Conservation (phyloP, 2,329 filamentous ascomycete species). For the Pyricularia sp. region DNA sequence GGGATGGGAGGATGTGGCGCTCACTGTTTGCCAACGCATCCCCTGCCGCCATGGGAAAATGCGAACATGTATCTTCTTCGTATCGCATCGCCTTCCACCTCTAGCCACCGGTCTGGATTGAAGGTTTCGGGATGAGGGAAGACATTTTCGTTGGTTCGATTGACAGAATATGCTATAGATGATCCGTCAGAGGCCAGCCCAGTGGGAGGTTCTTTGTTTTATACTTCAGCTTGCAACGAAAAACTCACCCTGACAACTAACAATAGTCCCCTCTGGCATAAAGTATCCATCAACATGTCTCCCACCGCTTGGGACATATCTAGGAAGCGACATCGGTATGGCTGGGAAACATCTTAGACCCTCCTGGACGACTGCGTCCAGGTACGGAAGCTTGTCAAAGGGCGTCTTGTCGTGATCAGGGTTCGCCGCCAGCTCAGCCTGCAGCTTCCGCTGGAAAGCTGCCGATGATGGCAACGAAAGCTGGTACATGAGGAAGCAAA, state of each 20-base stretch:
- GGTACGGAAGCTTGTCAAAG: slow-evolving; percentile 43
- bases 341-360: slow-evolving; percentile 53
- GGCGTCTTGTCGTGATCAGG: slow-evolving; percentile 16
- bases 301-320: slow-evolving; percentile 45
- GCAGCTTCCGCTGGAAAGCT: slow-evolving; percentile 40
- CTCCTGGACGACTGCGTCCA: slow-evolving; percentile 56
- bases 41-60: slow-evolving; percentile 55
- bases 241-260: slow-evolving; percentile 39
- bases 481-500: slow-evolving; percentile 65
- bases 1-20: slow-evolving; percentile 19
- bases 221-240: slow-evolving; percentile 14
- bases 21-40: slow-evolving; percentile 59
- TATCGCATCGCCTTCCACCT: slow-evolving; percentile 62
- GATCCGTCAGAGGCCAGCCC: slow-evolving; percentile 46
- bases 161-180: slow-evolving; percentile 42
- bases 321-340: slow-evolving; percentile 58
- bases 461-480: slow-evolving; percentile 50
- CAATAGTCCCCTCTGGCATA: slow-evolving; percentile 43
- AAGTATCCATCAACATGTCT: slow-evolving; percentile 45
- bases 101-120: slow-evolving; percentile 76
- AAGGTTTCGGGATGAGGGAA: slow-evolving; percentile 74
- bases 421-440: slow-evolving; percentile 38
- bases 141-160: slow-evolving; percentile 51
- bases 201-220: slow-evolving; percentile 37
- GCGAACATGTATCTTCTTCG: slow-evolving; percentile 54